Percentiles rank a stretch among this genome's conserved stretches.
phyloP scores from a whole-genome alignment of 805 yeast species.

The Yarrowia porcina region DNA sequence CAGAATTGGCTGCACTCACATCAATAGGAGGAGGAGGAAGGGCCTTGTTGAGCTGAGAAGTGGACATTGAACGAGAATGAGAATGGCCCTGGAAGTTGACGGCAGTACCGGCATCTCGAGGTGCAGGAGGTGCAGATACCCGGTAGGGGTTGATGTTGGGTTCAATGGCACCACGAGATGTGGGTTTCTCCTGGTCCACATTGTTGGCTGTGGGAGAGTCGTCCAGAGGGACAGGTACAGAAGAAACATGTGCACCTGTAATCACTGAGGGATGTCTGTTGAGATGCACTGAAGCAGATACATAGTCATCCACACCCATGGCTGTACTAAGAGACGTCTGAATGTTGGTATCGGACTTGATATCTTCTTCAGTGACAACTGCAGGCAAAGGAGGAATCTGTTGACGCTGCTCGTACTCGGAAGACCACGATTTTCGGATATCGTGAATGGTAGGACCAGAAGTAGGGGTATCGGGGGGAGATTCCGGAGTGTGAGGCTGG shows the following conservation, averaged over 20 bases:
- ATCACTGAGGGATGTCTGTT: slow-evolving; percentile 30
- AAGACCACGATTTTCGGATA: not conserved
- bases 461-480: slow-evolving; percentile 11
- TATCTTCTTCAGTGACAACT: not conserved
- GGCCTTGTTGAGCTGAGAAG: slow-evolving; percentile 9
- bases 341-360: not conserved
- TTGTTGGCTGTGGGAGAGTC: not conserved
- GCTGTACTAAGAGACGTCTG: slow-evolving; percentile 13
- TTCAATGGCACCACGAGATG: not conserved
- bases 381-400: slow-evolving; percentile 2
- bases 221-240: slow-evolving; percentile 11
- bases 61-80: not conserved
- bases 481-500: not conserved
- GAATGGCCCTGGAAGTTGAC: not conserved
- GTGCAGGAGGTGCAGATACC: not conserved
- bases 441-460: slow-evolving; percentile 2
- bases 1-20: not conserved
- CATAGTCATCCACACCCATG: slow-evolving; percentile 10
- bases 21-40: slow-evolving; percentile 9
- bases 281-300: slow-evolving; percentile 3
- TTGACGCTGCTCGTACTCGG: not conserved
- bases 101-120: not conserved
- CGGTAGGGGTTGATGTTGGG: not conserved
- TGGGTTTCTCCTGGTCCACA: not conserved
- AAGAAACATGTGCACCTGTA: slow-evolving; percentile 32